A percentile compares a stretch with the other conserved stretches of the same genome.
These are phyloP conservation scores for Eucalyptus lansdowneana DNA, from an alignment of 345 rosid species.

Conservation along the genomic window DNA sequence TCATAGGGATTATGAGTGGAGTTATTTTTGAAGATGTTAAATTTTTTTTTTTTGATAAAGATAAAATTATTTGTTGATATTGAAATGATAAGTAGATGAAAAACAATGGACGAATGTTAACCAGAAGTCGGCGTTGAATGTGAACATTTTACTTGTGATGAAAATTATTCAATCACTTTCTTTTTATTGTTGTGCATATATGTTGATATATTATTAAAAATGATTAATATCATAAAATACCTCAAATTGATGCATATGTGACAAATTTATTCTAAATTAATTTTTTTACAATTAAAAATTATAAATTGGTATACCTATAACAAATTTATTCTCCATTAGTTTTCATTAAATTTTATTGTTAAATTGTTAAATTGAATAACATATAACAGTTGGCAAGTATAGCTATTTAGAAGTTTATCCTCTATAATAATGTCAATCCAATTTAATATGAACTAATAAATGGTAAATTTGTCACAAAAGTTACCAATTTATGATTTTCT, in stretches of 20 bases:
- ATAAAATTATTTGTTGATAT: not conserved
- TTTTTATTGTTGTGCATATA: not conserved
- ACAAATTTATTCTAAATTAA: accelerated
- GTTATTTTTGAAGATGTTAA: not conserved
- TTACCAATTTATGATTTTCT: not conserved
- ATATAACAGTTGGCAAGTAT: not conserved
- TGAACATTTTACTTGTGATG: not conserved
- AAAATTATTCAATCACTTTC: not conserved
- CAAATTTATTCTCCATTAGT: accelerated
- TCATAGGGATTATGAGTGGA: not conserved
- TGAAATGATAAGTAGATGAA: not conserved
- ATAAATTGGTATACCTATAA: accelerated
- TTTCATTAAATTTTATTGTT: not conserved
- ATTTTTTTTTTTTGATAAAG: too few relatives aligned
- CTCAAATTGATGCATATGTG: accelerated
- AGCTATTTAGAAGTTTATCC: too few relatives aligned
- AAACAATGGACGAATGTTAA: not conserved
- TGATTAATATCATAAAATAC: not conserved
- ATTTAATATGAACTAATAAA: not conserved
- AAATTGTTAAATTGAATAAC: accelerated
- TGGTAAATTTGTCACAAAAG: not conserved
- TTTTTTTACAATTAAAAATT: accelerated
- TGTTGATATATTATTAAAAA: not conserved
- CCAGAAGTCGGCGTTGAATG: not conserved
- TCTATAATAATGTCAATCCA: too few relatives aligned